These are phyloP conservation scores for Chrysochromulina parva DNA, from an alignment of 78 protist genomes.

Conservation along the genomic window DNA sequence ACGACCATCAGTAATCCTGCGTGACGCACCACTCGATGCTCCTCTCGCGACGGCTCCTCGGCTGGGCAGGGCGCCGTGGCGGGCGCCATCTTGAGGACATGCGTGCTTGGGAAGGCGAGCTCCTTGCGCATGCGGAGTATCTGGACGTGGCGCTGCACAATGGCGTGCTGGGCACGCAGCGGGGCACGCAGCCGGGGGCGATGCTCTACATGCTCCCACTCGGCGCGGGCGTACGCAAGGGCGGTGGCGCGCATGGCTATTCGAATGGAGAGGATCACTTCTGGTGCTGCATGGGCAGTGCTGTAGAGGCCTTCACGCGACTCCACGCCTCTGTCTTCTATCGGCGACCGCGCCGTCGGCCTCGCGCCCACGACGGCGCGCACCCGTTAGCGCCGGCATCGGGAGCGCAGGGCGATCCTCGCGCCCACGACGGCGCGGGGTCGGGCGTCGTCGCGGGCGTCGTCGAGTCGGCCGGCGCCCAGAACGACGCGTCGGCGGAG, in stretches of 20 bases:
- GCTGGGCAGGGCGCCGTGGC: neutral
- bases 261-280: neutral
- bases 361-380: too few relatives aligned
- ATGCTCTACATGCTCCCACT: neutral
- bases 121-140: neutral
- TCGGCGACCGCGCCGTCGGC: neutral
- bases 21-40: constrained; percentile 15
- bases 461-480: neutral
- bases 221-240: constrained; percentile 15
- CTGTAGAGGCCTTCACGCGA: neutral
- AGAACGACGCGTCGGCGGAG: neutral
- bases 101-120: too few relatives aligned
- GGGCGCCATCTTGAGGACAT: too few relatives aligned
- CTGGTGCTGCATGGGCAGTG: constrained; percentile 25
- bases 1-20: constrained; percentile 14
- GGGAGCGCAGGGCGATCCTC: neutral
- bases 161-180: constrained; percentile 19
- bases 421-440: neutral
- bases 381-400: neutral
- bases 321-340: neutral
- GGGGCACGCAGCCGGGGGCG: constrained; percentile 8
- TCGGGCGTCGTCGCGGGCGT: neutral
- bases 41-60: neutral
- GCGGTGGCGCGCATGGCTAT: neutral
- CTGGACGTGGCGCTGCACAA: neutral